These are phyloP conservation scores for Chimonanthus salicifolius DNA, from an alignment of 164 flowering plant genomes.

Conservation along the genomic window DNA sequence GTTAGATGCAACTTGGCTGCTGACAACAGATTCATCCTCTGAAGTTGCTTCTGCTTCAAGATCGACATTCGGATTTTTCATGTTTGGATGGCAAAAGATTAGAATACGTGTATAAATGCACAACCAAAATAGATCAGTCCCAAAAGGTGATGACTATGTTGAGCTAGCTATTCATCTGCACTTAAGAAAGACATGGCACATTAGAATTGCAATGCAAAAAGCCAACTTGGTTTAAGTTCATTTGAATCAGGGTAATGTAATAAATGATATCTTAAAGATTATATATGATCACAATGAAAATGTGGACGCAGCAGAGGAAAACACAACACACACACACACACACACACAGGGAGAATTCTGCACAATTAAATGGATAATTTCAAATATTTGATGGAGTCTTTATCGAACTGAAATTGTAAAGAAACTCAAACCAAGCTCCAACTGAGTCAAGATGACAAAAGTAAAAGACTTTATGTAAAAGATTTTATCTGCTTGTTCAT, in stretches of 20 bases:
- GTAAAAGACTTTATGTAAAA: too few species aligned
- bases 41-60: slow-evolving; percentile 30
- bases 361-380: neutral
- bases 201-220: neutral
- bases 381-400: neutral
- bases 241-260: neutral
- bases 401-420: neutral
- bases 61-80: slow-evolving; percentile 30
- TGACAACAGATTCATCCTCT: slow-evolving; percentile 51
- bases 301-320: neutral
- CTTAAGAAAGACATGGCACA: neutral
- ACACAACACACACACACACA: neutral
- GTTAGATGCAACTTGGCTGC: slow-evolving; percentile 58
- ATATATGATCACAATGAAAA: neutral
- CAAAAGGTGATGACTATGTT: neutral
- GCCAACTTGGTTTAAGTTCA: neutral
- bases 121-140: neutral
- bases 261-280: neutral
- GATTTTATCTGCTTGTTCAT: too few species aligned
- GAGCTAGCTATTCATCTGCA: slow-evolving; percentile 17
- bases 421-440: too few species aligned
- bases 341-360: too few species aligned
- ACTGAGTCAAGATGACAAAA: too few species aligned
- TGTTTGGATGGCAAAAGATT: slow-evolving; percentile 9
- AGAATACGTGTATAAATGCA: neutral